Conservation (phyloP, 1,284 basidiomycete genomes). For the Thecaphora thlaspeos region DNA sequence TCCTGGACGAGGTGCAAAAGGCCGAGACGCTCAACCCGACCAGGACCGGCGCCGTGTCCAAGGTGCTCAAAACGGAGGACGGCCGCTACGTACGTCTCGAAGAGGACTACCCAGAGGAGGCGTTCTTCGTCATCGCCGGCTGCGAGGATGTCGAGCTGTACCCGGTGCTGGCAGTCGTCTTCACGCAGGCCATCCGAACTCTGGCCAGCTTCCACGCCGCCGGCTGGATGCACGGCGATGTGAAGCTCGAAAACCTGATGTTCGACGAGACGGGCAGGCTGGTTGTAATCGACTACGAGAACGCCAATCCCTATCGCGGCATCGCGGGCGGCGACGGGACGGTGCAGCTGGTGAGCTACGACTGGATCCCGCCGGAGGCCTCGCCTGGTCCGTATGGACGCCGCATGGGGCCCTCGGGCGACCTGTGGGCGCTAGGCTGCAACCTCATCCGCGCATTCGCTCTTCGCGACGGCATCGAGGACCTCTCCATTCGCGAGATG, state of each 20-base stretch:
- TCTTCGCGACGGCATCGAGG: slow-evolving; percentile 50
- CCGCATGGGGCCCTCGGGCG: slow-evolving; percentile 49
- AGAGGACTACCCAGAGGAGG: slow-evolving; percentile 56
- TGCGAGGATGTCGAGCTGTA: slow-evolving; percentile 51
- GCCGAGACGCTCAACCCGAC: slow-evolving; percentile 50
- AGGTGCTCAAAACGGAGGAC: slow-evolving; percentile 48
- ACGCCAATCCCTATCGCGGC: slow-evolving; percentile 53
- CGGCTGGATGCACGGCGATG: slow-evolving; percentile 56
- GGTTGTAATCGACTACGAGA: slow-evolving; percentile 55
- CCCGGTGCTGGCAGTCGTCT: slow-evolving; percentile 47
- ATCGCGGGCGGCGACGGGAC: slow-evolving; percentile 47
- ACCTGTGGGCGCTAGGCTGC: slow-evolving; percentile 53
- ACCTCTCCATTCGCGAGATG: slow-evolving; percentile 37
- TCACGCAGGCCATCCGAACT: slow-evolving; percentile 40
- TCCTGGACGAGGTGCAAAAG: slow-evolving; percentile 54
- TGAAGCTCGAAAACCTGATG: slow-evolving; percentile 57
- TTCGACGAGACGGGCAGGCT: slow-evolving; percentile 42
- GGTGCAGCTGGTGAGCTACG: slow-evolving; percentile 49
- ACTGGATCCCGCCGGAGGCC: slow-evolving; percentile 55
- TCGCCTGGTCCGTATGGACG: slow-evolving; percentile 41
- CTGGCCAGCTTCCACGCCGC: slow-evolving; percentile 46
- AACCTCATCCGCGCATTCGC: slow-evolving; percentile 54
- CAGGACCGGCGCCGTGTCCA: slow-evolving; percentile 23
- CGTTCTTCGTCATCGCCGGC: slow-evolving; percentile 55
- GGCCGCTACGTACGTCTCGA: slow-evolving; percentile 51